Evolutionary conservation across 2,329 filamentous ascomycete species (phyloP), one percentile per base, ranked within the genome.

Genomic region (Alternaria angustiovoidea): DNA sequence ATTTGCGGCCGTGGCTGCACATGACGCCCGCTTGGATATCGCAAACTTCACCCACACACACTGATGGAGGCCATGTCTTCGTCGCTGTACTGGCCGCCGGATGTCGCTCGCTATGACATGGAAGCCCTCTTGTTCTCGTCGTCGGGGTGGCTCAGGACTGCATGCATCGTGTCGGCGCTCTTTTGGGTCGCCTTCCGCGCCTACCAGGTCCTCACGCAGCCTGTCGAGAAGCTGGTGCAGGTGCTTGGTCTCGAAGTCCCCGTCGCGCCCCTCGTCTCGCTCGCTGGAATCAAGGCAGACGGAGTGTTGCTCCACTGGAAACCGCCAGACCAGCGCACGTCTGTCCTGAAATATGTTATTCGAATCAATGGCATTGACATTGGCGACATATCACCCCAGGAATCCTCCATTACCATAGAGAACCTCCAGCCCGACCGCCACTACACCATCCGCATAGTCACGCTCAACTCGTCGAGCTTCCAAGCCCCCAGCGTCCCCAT

Each of bases 191-290:
- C 93, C 61, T 91, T 92, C 77, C 90, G 95, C 75, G 92, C 93
- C 63, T 93, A 91, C 82, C 91, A 94, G 76, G 95, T 96, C 38
- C 85, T 97, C 54, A 90, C 92, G 80, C 97, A 94, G 71, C 93
- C 94, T 24, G 93, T 97, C 57, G 92, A 94, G 58, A 89, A 96
- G 65, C 87, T 99, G 48, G 94, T 98, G 71, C 89, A 89, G 69
- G 92, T 97, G 51, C 88, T 99, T 48, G 94, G 94, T 61, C 89
- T 98, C 76, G 95, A 99, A 75, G 94, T 99, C 52, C 95, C 95
- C 62, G 90, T 93, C 64, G 86, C 92, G 24, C 95, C 95, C 53
- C 89, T 94, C 75, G 91, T 98, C 41, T 96, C 93, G 53, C 87
- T 99, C 34, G 93, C 94, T 56, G 93, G 91, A 64, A 95, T 99